Evolutionary conservation across 352 stramenopile genomes (phyloP), one percentile per base, ranked within the genome.

Genomic region (Phytophthora colocasiae): DNA sequence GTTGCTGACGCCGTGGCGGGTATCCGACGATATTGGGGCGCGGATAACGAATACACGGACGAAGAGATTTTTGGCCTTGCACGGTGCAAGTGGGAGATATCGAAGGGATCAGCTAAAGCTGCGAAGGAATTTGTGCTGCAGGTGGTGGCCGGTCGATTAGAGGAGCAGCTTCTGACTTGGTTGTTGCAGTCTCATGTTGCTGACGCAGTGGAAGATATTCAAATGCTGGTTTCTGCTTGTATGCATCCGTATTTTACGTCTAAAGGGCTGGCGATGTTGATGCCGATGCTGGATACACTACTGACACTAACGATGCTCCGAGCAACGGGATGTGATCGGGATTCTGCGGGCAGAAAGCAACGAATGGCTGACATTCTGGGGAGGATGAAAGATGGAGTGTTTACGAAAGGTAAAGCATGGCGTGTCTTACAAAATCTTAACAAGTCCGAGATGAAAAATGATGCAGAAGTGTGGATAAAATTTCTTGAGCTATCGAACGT

Each of bases 101-200:
- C 15, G 3, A 44, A 39, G 10, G 24, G 39, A 6, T 26, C 14
- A 12, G 38, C 29, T 38, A 31, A 67, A 19, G 48, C 44, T 15
- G 36, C 41, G 10, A 63, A 41, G 8, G 7, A 22, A 2, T 76
- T 81, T 38, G 40, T 81, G 24, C 46, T 68, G 32, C 53, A 71
- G 17, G 45, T 80, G 3, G 53, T 73, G 12, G 66, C 58, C 6
- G 67, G 52, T 39, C 26, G 47, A 65, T 54, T 80, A 47, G 69
- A 86, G 27, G 45, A 55, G 17, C 46, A 72, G 4, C 69, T 90
- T 24, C 14, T 73, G 48, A n/a, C 26, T 1, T 66, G 52, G 44
- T 29, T 89, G 29, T 45, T 90, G 32, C 77, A 78, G 17, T 50
- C 49, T 14, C 62, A 84, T 31, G 53, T 26, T 22, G 46, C 32